Base-by-base conservation (phyloP, 2,329 filamentous ascomycete genomes). In the Aspergillus arachidicola region DNA sequence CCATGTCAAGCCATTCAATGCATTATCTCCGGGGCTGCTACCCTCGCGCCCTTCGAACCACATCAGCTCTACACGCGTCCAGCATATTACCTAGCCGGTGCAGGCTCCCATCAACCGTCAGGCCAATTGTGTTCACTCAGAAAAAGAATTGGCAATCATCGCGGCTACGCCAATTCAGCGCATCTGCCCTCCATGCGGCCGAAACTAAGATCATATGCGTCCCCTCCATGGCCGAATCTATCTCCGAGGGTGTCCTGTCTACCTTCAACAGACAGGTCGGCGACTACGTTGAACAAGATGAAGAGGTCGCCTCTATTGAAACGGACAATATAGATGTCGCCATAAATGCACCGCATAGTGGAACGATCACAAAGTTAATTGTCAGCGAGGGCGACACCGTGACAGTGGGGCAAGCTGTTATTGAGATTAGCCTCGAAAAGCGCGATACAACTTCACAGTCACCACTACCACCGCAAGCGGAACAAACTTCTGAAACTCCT, bases 191-290 rank as follows among this genome's bases (percentile, higher is more conserved):
- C 21, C 12, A 54, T 54, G 19, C 19, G 4, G 30, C 30, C 7
- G 30, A 36, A 36, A 54, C 51, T 10, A 54, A 34, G 10, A 21
- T 23, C 19, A 54, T 54, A 12, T 30, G 21, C 30, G 51, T 54
- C n/a, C 51, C 51, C 10, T 23, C 51, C n/a, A 54, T 54, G 51
- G 51, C 51, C n/a, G 51, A 54, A 23, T 54, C 51, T 3, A 54
- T 54, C 30, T 54, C 51, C 51, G 51, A 54, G 51, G 30, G 51
- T 9, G 51, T 54, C 19, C 51, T 54, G 32, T 21, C 51, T 4
- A 54, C 30, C 51, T 36, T 54, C 30, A 54, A 54, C 30, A 36
- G 32, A 54, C 51, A 54, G 10, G 30, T 36, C 19, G 51, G 51
- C 12, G 51, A 54, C 32, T 36, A 36, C 30, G 51, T 54, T 10